Evolutionary conservation across 257 asterid species (phyloP).

Genomic region (Craterostigma plantagineum): DNA sequence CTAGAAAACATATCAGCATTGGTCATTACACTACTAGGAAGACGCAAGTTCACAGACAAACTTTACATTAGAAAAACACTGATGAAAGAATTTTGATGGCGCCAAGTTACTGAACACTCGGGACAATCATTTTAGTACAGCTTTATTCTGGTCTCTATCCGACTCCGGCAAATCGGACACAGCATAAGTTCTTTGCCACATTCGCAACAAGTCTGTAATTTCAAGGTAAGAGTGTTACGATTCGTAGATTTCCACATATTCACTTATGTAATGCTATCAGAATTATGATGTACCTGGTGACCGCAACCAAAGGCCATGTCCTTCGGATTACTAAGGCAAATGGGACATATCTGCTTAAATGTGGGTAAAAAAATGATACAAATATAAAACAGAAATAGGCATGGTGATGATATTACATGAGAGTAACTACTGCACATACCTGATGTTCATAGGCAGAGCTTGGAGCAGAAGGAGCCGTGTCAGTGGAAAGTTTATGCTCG

Average conservation of each 20-base stretch:
- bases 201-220: constrained; percentile 2
- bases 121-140: constrained; percentile 1
- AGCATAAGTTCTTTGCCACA: constrained; percentile 1
- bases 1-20: too few species aligned
- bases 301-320: constrained; percentile 6
- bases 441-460: background rate
- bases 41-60: too few species aligned
- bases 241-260: too few species aligned
- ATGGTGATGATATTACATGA: background rate
- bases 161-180: constrained; percentile 4
- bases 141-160: constrained; percentile 4
- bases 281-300: constrained; percentile 1
- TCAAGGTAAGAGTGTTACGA: background rate
- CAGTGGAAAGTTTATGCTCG: background rate
- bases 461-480: constrained; percentile 4
- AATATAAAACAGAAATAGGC: too few species aligned
- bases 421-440: background rate
- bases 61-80: too few species aligned
- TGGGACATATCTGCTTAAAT: constrained; percentile 2
- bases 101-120: background rate
- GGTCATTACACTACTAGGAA: too few species aligned
- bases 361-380: background rate
- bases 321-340: constrained; percentile 3
- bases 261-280: too few species aligned
- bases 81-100: background rate